Percentiles rank a stretch among this genome's conserved stretches.
Evolutionary conservation across 495 filamentous ascomycete species (phyloP).

Genomic region (Hyaloscypha bicolor): DNA sequence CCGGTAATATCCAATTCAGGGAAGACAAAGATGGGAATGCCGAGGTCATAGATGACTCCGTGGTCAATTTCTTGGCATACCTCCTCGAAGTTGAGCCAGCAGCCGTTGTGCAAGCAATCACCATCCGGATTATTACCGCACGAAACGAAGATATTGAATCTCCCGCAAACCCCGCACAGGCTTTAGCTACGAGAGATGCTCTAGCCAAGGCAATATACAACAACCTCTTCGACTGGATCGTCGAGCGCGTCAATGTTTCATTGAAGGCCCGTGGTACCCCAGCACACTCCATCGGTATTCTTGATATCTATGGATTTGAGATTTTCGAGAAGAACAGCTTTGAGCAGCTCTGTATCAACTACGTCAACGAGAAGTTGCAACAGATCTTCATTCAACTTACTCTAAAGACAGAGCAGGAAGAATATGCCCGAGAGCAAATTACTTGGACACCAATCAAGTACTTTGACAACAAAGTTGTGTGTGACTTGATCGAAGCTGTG

Average conservation of each 20-base stretch:
- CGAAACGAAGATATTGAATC: conserved; percentile 86
- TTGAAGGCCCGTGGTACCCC: conserved; percentile 75
- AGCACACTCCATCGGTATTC: conserved; percentile 88
- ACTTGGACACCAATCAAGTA: conserved; percentile 99
- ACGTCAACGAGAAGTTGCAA: conserved; percentile 99
- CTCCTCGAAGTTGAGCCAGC: conserved; percentile 83
- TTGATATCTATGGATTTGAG: conserved; percentile 99
- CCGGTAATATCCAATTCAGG: conserved; percentile 86
- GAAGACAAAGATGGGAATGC: conserved; percentile 93
- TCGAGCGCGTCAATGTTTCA: conserved; percentile 87
- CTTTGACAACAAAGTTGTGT: conserved; percentile 99
- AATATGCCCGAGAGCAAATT: conserved; percentile 95
- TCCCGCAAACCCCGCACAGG: conserved; percentile 87
- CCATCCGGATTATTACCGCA: conserved; percentile 86
- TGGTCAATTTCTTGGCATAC: conserved; percentile 93
- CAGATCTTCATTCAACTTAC: conserved; percentile 99
- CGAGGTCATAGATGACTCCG: conserved; percentile 79
- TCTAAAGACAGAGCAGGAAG: conserved; percentile 95
- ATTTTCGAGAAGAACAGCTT: conserved; percentile 99
- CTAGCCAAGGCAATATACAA: conserved; percentile 93
- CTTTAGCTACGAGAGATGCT: conserved; percentile 90
- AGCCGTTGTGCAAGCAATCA: conserved; percentile 85
- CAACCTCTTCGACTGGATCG: conserved; percentile 99
- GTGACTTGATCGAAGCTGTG: conserved; percentile 93
- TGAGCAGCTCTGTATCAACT: conserved; percentile 99